Conservation (phyloP, 2,329 filamentous ascomycete genomes). For the Penicillium aurantiogriseum region DNA sequence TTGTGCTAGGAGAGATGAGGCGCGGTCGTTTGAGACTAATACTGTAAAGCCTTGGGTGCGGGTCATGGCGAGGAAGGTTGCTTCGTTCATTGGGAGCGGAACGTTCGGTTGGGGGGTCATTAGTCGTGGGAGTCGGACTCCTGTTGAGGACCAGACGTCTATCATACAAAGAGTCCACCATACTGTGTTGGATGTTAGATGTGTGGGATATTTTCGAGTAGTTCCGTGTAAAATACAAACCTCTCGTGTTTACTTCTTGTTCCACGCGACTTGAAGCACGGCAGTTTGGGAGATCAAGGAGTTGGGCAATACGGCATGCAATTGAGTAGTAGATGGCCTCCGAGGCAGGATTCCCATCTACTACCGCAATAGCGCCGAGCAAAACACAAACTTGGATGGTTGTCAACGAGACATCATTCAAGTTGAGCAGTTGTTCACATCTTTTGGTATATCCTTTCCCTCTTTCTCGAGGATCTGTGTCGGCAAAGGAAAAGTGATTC, state of each 20-base stretch:
- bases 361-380: slow-evolving; percentile 39
- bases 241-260: slow-evolving; percentile 36
- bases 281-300: slow-evolving; percentile 38
- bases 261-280: slow-evolving; percentile 28
- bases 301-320: slow-evolving; percentile 39
- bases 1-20: slow-evolving; percentile 34
- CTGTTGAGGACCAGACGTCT: slow-evolving; percentile 42
- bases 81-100: slow-evolving; percentile 40
- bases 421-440: slow-evolving; percentile 26
- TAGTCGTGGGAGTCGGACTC: slow-evolving; percentile 36
- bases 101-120: slow-evolving; percentile 27
- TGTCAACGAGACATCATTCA: slow-evolving; percentile 38
- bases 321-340: slow-evolving; percentile 43
- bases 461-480: slow-evolving; percentile 15
- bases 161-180: slow-evolving; percentile 47
- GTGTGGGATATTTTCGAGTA: neutral
- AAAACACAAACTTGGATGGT: slow-evolving; percentile 45
- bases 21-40: slow-evolving; percentile 8
- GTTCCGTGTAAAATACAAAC: slow-evolving; percentile 2
- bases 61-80: slow-evolving; percentile 28
- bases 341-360: slow-evolving; percentile 29
- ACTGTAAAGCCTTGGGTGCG: neutral
- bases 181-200: slow-evolving; percentile 18
- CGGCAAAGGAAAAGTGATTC: slow-evolving; percentile 2
- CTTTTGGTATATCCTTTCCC: slow-evolving; percentile 16